A percentile compares a stretch with the other conserved stretches of the same genome.
phyloP scores from a whole-genome alignment of 2,329 filamentous ascomycete species.

The Cladophialophora chaetospira region DNA sequence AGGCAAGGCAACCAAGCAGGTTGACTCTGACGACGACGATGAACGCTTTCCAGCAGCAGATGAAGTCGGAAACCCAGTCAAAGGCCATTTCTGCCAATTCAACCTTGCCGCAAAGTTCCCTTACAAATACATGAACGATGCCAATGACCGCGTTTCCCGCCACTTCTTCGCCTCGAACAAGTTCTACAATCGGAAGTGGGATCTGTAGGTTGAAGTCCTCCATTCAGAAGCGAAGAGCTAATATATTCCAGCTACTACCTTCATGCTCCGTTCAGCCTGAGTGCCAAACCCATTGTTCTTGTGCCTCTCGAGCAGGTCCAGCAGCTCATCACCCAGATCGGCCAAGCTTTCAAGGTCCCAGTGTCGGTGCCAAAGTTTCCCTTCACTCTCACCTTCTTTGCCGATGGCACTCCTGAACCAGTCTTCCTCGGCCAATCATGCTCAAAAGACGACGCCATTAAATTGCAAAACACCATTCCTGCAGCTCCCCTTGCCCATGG shows the following conservation, averaged over 20 bases:
- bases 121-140: constrained; percentile 44
- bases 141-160: constrained; percentile 39
- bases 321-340: constrained; percentile 65
- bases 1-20: not conserved
- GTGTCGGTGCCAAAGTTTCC: constrained; percentile 64
- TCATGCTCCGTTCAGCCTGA: constrained; percentile 52
- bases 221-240: not conserved
- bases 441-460: constrained; percentile 47
- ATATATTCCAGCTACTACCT: constrained; percentile 63
- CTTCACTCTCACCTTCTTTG: constrained; percentile 64
- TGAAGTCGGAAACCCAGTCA: constrained; percentile 21
- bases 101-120: constrained; percentile 45
- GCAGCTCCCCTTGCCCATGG: constrained; percentile 29
- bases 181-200: constrained; percentile 65
- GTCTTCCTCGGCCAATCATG: constrained; percentile 65
- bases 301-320: constrained; percentile 68
- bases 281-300: constrained; percentile 63
- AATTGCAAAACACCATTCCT: constrained; percentile 41
- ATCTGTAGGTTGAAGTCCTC: constrained; percentile 64
- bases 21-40: constrained; percentile 6
- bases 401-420: constrained; percentile 64
- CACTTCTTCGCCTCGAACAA: constrained; percentile 46
- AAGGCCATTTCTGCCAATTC: constrained; percentile 44
- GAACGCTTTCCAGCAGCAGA: constrained; percentile 16
- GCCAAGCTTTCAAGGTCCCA: constrained; percentile 54